Evolutionary conservation across 2,329 filamentous ascomycete genomes (phyloP).

Genomic region (Myriosclerotinia curreyana): DNA sequence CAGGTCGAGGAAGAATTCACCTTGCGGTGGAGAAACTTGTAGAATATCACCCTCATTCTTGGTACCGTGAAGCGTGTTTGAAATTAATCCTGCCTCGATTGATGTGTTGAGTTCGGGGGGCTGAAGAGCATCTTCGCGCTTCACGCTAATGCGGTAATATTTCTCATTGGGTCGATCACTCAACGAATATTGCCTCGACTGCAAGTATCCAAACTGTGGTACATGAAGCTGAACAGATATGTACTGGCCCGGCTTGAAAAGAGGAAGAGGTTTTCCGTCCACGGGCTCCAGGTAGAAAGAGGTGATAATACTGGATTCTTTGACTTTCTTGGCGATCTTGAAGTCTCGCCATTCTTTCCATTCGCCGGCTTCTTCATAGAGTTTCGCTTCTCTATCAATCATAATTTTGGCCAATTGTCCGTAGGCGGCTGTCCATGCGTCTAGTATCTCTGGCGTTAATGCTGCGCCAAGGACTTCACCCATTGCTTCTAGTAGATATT

Average conservation of each 20-base stretch:
- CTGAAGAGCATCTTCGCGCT: conserved; percentile 49
- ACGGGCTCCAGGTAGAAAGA: conserved; percentile 68
- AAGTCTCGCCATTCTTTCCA: conserved; percentile 53
- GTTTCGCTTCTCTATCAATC: conserved; percentile 58
- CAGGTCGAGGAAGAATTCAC: conserved; percentile 61
- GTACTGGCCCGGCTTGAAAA: conserved; percentile 70
- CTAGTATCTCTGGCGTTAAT: conserved; percentile 62
- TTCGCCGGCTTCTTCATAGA: conserved; percentile 53
- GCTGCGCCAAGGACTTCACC: conserved; percentile 63
- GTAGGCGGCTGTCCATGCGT: conserved; percentile 72
- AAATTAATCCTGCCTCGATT: conserved; percentile 11
- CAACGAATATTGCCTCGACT: conserved; percentile 74
- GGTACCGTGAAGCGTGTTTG: conserved; percentile 49
- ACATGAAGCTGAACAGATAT: conserved; percentile 63
- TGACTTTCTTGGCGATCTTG: conserved; percentile 57
- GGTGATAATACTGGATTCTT: conserved; percentile 60
- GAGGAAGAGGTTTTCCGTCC: conserved; percentile 56
- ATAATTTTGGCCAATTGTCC: conserved; percentile 68
- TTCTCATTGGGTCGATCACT: conserved; percentile 54
- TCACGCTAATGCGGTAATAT: conserved; percentile 72
- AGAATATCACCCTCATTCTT: conserved; percentile 51
- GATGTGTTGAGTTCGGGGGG: background rate
- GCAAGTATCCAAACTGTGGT: conserved; percentile 59
- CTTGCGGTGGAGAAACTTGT: conserved; percentile 54
- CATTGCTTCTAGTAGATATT: conserved; percentile 66